A percentile compares a stretch with the other conserved stretches of the same genome.
phyloP scores from a whole-genome alignment of 2,329 filamentous ascomycete species.

The Sporothrix variecibatus region DNA sequence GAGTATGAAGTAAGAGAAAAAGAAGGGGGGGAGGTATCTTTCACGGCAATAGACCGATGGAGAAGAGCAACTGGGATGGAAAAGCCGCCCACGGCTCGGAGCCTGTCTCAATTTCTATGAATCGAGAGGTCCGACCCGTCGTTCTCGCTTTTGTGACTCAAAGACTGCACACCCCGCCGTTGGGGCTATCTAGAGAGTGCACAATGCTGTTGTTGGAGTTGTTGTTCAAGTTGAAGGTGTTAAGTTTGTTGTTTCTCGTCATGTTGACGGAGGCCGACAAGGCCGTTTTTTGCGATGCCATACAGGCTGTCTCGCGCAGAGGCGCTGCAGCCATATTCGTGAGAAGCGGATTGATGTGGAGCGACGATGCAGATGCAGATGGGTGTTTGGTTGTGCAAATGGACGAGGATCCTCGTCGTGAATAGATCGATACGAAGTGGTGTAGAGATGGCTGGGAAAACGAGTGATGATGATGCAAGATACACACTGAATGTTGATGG shows the following conservation, averaged over 20 bases:
- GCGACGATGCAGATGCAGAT: background rate
- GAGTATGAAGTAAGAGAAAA: background rate
- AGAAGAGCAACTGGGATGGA: slow-evolving; percentile 12
- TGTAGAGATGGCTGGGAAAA: background rate
- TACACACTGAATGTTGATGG: background rate
- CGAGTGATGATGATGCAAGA: background rate
- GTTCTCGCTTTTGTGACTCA: slow-evolving; percentile 37
- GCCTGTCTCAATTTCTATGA: slow-evolving; percentile 29
- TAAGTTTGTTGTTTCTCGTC: slow-evolving; percentile 17
- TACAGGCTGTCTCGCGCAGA: slow-evolving; percentile 17
- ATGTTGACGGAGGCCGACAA: background rate
- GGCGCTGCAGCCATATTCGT: slow-evolving; percentile 25
- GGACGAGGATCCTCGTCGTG: background rate
- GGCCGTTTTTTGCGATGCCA: slow-evolving; percentile 12
- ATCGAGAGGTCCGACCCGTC: slow-evolving; percentile 34
- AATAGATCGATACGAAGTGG: background rate
- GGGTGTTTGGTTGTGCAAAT: background rate
- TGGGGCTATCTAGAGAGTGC: slow-evolving; percentile 49
- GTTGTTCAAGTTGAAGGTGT: slow-evolving; percentile 4
- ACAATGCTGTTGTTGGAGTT: slow-evolving; percentile 24
- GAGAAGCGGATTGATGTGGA: background rate
- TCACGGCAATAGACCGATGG: background rate
- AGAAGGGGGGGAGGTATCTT: background rate
- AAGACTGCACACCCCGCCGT: slow-evolving; percentile 50
- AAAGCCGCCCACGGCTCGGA: slow-evolving; percentile 29